A percentile compares a stretch with the other conserved stretches of the same genome.
Evolutionary conservation across 306 rosid species (phyloP).

Genomic region (Cucumis cinereus): DNA sequence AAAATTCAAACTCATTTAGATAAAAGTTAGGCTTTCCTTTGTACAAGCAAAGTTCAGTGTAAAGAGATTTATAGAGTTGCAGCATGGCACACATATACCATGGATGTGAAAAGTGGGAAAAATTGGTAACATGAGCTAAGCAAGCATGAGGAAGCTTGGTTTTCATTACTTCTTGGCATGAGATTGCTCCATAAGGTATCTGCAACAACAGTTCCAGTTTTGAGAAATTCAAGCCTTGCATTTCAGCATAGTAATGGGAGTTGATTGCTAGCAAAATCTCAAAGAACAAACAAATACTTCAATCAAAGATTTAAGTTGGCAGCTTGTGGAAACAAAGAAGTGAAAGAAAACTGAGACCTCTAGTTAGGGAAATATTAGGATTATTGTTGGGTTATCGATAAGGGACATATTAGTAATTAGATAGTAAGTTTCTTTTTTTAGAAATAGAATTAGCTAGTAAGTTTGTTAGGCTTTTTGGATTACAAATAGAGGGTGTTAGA

Average conservation of each 20-base stretch:
- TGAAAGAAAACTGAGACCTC: background rate
- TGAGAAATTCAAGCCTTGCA: background rate
- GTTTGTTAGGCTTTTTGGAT: no score
- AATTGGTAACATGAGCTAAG: background rate
- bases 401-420: no score
- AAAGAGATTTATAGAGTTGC: background rate
- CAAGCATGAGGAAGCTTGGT: background rate
- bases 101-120: background rate
- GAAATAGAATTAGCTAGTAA: no score
- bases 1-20: background rate
- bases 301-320: background rate
- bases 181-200: slow-evolving; percentile 1
- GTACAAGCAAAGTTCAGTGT: background rate
- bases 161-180: background rate
- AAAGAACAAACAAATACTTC: background rate
- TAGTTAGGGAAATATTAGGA: no score
- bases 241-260: background rate
- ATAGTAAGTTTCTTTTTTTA: no score
- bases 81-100: background rate
- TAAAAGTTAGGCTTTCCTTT: background rate
- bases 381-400: no score
- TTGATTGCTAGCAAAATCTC: background rate
- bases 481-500: no score
- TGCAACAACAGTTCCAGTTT: background rate
- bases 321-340: background rate